Conservation (phyloP, 2,329 filamentous ascomycete species). For the Leptographium galeiforme region DNA sequence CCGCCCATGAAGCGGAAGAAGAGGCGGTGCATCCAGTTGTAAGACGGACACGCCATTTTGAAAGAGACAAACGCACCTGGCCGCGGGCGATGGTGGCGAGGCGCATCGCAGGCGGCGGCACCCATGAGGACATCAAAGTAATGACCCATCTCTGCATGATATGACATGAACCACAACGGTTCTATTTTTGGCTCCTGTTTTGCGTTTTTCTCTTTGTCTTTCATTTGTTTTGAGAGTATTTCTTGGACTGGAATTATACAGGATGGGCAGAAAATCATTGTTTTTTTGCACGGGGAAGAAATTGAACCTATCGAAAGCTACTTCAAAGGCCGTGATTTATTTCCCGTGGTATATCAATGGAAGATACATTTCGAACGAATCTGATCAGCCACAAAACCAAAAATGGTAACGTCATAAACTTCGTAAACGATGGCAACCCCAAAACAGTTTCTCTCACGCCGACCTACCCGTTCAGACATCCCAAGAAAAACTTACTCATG, state of each 20-base stretch:
- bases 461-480: no score
- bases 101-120: neutral
- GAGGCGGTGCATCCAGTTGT: constrained; percentile 71
- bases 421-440: no score
- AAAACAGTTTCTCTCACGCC: no score
- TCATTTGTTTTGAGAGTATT: constrained; percentile 4
- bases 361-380: no score
- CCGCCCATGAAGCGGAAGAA: constrained; percentile 60
- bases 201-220: constrained; percentile 1
- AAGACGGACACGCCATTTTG: constrained; percentile 17
- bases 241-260: neutral
- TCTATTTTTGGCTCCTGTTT: constrained; percentile 2
- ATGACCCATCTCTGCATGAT: constrained; percentile 4
- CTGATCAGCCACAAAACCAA: no score
- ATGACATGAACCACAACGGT: neutral
- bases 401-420: no score
- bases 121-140: neutral
- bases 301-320: no score
- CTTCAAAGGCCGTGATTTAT: no score
- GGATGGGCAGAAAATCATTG: neutral
- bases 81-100: neutral
- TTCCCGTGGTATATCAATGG: no score
- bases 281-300: neutral
- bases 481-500: no score
- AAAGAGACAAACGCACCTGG: neutral